Base-by-base conservation (phyloP, 2,329 filamentous ascomycete species). In the Chaetomiaceae sp. region DNA sequence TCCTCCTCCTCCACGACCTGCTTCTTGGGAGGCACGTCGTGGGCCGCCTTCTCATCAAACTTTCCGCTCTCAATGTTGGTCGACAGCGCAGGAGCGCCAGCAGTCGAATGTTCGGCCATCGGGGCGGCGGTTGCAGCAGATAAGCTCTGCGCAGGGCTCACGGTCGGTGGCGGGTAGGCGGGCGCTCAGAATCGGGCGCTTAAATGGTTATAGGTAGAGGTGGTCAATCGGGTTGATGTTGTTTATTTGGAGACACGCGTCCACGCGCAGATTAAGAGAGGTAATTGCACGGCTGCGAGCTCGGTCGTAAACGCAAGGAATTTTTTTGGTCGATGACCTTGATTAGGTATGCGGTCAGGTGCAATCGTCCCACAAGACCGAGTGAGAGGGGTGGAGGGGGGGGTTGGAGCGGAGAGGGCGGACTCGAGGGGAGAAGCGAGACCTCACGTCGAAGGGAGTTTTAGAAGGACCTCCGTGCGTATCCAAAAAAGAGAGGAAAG, bases 21-120 rank as follows among this genome's bases (percentile, higher is more conserved):
- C 55, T 66, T 63, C 64, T 72, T 71, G 56, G 69, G 65, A 53
- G 71, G 64, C 59, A 34, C 53, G 37, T 38, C 46, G 36, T 48
- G 55, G 38, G 49, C 29, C 40, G 56, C 71, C 75, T 85, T 85
- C 75, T 86, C 83, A 69, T 84, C 77, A 69, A 86, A 85, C 67
- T 75, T 72, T 61, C 81, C 82, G 61, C 79, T 79, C 69, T 84
- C 81, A 64, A 85, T 84, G 68, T 78, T 78, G 66, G 82, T 84
- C 66, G 81, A 76, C 62, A 85, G 73, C 71, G 79, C 79, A 63
- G 80, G 80, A 60, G 61, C 61, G 61, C 59, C 59, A 41, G 53
- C 47, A 23, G 57, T 47, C 51, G 61, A 56, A 36, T 59, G 76
- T 67, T 83, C 80, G 65, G 79, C 79, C 80, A 83, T 82, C 61